phyloP scores from a whole-genome alignment of 2,329 filamentous ascomycete species.

The Stagonosporopsis cucurbitacearum region DNA sequence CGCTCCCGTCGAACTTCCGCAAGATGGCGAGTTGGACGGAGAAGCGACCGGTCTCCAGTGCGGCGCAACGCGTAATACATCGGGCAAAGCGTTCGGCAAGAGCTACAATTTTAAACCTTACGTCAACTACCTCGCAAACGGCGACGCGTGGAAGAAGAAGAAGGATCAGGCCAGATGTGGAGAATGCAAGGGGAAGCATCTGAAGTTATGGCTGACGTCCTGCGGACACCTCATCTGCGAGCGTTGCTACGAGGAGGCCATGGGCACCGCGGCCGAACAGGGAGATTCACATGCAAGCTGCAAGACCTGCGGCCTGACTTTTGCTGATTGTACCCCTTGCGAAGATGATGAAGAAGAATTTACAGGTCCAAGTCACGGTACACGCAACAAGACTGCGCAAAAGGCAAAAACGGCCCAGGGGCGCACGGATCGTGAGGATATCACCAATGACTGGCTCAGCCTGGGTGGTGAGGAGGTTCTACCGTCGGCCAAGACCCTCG shows the following conservation, averaged over 20 bases:
- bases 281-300: slow-evolving; percentile 31
- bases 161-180: slow-evolving; percentile 54
- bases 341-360: slow-evolving; percentile 27
- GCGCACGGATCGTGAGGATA: slow-evolving; percentile 36
- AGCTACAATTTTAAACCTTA: slow-evolving; percentile 51
- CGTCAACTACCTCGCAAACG: slow-evolving; percentile 43
- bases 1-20: slow-evolving; percentile 5
- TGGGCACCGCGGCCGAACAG: slow-evolving; percentile 37
- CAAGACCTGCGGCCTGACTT: slow-evolving; percentile 39
- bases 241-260: slow-evolving; percentile 51
- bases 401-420: slow-evolving; percentile 26
- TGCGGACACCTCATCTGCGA: slow-evolving; percentile 66
- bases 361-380: slow-evolving; percentile 8
- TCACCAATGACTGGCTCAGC: slow-evolving; percentile 49
- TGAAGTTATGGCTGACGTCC: slow-evolving; percentile 53
- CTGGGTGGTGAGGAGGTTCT: slow-evolving; percentile 46
- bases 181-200: slow-evolving; percentile 51
- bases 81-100: slow-evolving; percentile 48
- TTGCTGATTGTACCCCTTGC: slow-evolving; percentile 24
- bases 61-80: slow-evolving; percentile 1
- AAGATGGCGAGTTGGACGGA: neutral
- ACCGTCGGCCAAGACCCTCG: slow-evolving; percentile 55
- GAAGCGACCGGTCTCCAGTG: neutral
- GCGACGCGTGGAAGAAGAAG: slow-evolving; percentile 48
- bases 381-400: slow-evolving; percentile 21